Conservation (phyloP, 139 green algal species). For the Micromonas pusilla region DNA sequence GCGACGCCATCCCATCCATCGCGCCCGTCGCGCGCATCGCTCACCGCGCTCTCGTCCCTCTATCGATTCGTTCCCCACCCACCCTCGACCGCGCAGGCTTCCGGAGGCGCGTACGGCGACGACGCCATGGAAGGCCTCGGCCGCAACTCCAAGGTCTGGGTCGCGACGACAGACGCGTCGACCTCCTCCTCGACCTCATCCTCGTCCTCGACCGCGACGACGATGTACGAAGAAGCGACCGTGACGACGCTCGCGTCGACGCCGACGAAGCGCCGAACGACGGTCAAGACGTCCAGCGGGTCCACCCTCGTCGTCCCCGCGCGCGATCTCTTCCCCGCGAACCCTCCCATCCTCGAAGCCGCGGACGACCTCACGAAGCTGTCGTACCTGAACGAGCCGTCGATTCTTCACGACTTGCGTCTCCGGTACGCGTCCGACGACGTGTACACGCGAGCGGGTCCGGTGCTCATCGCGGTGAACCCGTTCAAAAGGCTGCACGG, state of each 20-base stretch:
- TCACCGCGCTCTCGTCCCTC: too few species aligned
- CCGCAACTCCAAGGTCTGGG: neutral
- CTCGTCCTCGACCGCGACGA: neutral
- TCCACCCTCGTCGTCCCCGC: neutral
- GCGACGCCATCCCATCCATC: too few species aligned
- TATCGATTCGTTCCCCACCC: too few species aligned
- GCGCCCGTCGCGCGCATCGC: too few species aligned
- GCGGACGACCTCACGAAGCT: slow-evolving; percentile 73
- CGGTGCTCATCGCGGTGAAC: slow-evolving; percentile 83
- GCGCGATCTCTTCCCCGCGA: slow-evolving; percentile 40
- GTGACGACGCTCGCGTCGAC: neutral
- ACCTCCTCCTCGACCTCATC: neutral
- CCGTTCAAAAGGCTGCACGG: slow-evolving; percentile 15
- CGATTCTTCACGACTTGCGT: slow-evolving; percentile 69
- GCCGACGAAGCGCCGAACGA: neutral
- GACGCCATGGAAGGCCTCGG: slow-evolving; percentile 5
- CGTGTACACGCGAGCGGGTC: slow-evolving; percentile 76
- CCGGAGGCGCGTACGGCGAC: too few species aligned
- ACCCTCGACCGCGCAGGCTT: too few species aligned
- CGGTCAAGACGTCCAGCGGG: too few species aligned
- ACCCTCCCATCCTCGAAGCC: slow-evolving; percentile 48
- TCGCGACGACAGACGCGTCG: neutral
- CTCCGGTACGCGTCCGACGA: slow-evolving; percentile 42
- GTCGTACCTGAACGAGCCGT: slow-evolving; percentile 78
- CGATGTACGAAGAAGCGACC: neutral